phyloP scores from a whole-genome alignment of 1,284 basidiomycete genomes.

The Hortiboletus rubellus region DNA sequence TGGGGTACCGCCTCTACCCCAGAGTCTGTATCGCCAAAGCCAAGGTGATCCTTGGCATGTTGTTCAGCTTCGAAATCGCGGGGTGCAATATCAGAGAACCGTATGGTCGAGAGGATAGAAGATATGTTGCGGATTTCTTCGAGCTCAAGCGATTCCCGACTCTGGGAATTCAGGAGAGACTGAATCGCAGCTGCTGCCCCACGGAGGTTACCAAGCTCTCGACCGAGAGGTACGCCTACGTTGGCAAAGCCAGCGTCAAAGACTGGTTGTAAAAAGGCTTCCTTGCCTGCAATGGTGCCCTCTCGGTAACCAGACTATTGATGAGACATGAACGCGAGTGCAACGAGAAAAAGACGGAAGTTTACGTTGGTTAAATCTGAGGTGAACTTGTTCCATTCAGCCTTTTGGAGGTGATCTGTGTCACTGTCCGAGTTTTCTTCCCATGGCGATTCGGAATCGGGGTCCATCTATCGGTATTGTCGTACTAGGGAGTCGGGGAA shows the following conservation, averaged over 20 bases:
- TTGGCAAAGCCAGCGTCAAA: conserved; percentile 78
- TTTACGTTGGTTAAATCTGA: conserved; percentile 66
- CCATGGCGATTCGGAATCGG: conserved; percentile 52
- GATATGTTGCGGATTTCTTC: conserved; percentile 55
- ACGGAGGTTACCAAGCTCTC: conserved; percentile 67
- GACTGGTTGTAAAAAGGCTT: conserved; percentile 73
- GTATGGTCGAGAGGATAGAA: conserved; percentile 53
- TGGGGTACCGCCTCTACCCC: conserved; percentile 34
- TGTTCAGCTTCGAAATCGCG: conserved; percentile 69
- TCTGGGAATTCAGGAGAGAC: conserved; percentile 45
- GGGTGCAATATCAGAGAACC: conserved; percentile 66
- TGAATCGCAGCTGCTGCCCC: conserved; percentile 64
- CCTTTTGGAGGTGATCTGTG: conserved; percentile 37
- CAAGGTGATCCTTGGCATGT: conserved; percentile 66
- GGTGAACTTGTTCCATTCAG: conserved; percentile 66
- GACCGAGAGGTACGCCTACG: conserved; percentile 73
- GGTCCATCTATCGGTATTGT: conserved; percentile 41
- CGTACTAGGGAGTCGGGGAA: background rate
- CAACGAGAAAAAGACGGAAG: background rate
- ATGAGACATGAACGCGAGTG: conserved; percentile 1
- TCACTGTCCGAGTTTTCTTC: conserved; percentile 40
- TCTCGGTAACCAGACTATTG: conserved; percentile 81
- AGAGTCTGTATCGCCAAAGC: conserved; percentile 43
- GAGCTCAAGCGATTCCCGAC: conserved; percentile 16
- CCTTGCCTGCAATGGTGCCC: conserved; percentile 84